Base-by-base conservation (phyloP, 1,284 basidiomycete species). In the Ganoderma lingzhi region DNA sequence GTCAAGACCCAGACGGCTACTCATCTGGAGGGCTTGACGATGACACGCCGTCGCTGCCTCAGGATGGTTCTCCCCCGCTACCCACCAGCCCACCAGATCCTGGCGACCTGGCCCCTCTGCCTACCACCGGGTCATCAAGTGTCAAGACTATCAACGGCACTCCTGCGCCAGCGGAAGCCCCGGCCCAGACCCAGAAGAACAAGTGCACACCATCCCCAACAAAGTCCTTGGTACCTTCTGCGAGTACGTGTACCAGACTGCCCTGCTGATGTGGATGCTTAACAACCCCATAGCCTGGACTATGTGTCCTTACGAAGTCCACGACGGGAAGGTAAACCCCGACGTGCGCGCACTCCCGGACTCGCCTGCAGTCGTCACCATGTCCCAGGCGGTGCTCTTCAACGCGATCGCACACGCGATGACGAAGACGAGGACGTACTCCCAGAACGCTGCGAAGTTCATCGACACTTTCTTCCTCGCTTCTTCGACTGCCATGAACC, bases 271-370 rank as follows among this genome's bases (percentile, higher is more conserved):
- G 41, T 19, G 28, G 9, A 39, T 19, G 10, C 19, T 53, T 9
- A 10, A 23, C 59, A 15, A 58, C 35, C 56, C 17, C 41, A 15
- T 42, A 90, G 88, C 87, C 9, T 92, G 90, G 89, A 87, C 82
- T 17, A 86, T 82, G n/a, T 93, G 91, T 75, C 82, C 83, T 0
- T 93, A 92, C 74, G 81, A 83, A 41, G 76, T 79, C 28, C 84
- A 84, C 2, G 91, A 93, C 73, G 92, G 91, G n/a, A 77, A 85
- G 69, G 86, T 91, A 70, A 93, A 93, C 76, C 90, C 91, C 0
- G 91, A 93, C 71, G 86, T 85, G 3, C 84, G 85, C 14, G 78
- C 81, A 9, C 81, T 92, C 68, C 84, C 88, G 69, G 88, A 88
- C 70, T 84, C 88, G 42, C 84, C 84, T 51, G 82, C 83, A 32